Evolutionary conservation across 495 filamentous ascomycete species (phyloP).

Genomic region (Neurospora sp.): DNA sequence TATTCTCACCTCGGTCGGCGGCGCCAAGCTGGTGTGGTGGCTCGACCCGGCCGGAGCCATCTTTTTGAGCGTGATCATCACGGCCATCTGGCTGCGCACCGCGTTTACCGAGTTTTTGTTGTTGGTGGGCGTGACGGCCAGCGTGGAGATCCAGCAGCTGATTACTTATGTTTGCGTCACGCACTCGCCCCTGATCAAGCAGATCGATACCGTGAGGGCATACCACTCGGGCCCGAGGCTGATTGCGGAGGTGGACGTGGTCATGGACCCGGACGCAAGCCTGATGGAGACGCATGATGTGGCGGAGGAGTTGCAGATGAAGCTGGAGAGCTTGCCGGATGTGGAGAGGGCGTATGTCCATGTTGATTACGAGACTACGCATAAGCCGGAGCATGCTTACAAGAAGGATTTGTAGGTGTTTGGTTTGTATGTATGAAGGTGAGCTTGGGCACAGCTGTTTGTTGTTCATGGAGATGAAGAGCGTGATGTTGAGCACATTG

Average conservation of each 20-base stretch:
- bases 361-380: slow-evolving; percentile 92
- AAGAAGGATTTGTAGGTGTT: slow-evolving; percentile 42
- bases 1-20: slow-evolving; percentile 79
- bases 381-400: slow-evolving; percentile 66
- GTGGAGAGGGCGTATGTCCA: slow-evolving; percentile 95
- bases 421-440: neutral
- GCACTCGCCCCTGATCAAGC: slow-evolving; percentile 66
- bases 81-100: slow-evolving; percentile 69
- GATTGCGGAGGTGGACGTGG: slow-evolving; percentile 83
- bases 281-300: slow-evolving; percentile 83
- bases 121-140: slow-evolving; percentile 79
- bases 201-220: slow-evolving; percentile 89
- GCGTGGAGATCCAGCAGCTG: slow-evolving; percentile 77
- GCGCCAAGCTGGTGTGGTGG: slow-evolving; percentile 85
- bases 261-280: slow-evolving; percentile 61
- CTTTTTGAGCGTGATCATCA: slow-evolving; percentile 66
- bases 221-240: slow-evolving; percentile 87
- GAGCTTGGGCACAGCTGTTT: neutral
- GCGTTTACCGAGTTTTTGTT: slow-evolving; percentile 86
- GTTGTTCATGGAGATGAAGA: neutral
- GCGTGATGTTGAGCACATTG: neutral
- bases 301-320: slow-evolving; percentile 88
- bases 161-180: slow-evolving; percentile 97
- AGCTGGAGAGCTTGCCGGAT: slow-evolving; percentile 84
- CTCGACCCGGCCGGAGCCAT: slow-evolving; percentile 91